Percentiles rank a stretch among this genome's conserved stretches.
Conservation (phyloP, 2,329 filamentous ascomycete species). For the Diaporthe ilicicola region DNA sequence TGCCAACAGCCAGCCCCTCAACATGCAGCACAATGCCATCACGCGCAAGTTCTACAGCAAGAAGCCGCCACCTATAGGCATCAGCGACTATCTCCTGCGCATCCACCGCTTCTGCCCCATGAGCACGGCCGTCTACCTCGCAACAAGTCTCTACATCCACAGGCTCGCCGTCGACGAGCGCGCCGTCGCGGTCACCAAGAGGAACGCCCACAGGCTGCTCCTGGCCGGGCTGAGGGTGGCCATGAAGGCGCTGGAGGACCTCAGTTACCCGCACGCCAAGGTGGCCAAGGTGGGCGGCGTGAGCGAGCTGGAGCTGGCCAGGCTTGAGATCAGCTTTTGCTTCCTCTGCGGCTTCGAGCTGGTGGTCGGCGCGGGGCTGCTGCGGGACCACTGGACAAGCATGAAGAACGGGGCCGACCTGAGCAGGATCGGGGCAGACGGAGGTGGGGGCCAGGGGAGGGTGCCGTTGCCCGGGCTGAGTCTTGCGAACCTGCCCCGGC, state of each 20-base stretch:
- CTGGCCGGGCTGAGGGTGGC: conserved; percentile 86
- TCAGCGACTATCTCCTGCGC: conserved; percentile 85
- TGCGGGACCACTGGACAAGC: conserved; percentile 73
- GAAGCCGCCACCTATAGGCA: conserved; percentile 80
- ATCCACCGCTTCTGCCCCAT: conserved; percentile 93
- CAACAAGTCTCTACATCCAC: conserved; percentile 87
- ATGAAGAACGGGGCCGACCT: conserved; percentile 50
- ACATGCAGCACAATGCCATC: conserved; percentile 84
- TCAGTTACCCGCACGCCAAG: conserved; percentile 84
- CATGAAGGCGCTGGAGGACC: conserved; percentile 94
- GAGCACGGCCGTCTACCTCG: conserved; percentile 92
- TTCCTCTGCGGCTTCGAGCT: conserved; percentile 88
- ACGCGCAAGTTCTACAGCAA: conserved; percentile 95
- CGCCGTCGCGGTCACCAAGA: conserved; percentile 79
- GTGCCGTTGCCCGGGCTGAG: conserved; percentile 20
- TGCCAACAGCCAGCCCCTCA: conserved; percentile 76
- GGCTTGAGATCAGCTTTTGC: conserved; percentile 89
- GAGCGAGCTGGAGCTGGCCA: conserved; percentile 79
- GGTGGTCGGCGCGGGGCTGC: conserved; percentile 65
- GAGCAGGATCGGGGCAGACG: conserved; percentile 10
- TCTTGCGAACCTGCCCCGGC: conserved; percentile 19
- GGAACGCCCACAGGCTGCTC: conserved; percentile 87
- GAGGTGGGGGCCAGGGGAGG: not conserved
- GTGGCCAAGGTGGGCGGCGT: conserved; percentile 91
- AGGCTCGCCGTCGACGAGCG: conserved; percentile 80